Evolutionary conservation across 768 basidiomycete genomes (phyloP).

Genomic region (Tylopilus balloui): DNA sequence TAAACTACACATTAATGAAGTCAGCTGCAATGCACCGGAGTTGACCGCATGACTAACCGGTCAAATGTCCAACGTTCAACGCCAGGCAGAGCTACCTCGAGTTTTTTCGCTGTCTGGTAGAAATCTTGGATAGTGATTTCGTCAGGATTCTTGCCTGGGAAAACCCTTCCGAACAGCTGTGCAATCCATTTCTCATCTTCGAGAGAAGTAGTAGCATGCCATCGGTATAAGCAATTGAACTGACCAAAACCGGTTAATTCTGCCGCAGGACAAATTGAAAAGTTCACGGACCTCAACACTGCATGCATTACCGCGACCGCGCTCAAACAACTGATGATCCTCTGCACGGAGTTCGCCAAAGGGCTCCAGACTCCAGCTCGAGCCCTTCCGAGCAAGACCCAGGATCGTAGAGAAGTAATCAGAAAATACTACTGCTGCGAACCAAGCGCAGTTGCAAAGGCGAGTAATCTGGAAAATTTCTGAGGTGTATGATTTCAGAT

Average conservation of each 20-base stretch:
- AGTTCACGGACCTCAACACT: conserved; percentile 63
- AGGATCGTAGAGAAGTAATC: conserved; percentile 81
- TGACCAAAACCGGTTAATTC: conserved; percentile 23
- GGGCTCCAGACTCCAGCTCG: conserved; percentile 70
- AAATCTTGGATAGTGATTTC: conserved; percentile 48
- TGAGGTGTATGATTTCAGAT: conserved; percentile 24
- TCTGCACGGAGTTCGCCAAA: conserved; percentile 65
- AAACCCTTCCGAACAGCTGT: conserved; percentile 45
- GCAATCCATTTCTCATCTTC: conserved; percentile 70
- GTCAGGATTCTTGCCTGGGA: conserved; percentile 50
- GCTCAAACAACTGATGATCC: conserved; percentile 66
- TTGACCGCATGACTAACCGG: conserved; percentile 34
- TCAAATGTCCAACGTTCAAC: conserved; percentile 65
- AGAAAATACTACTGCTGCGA: conserved; percentile 70
- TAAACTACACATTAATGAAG: conserved; percentile 37
- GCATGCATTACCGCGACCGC: conserved; percentile 77
- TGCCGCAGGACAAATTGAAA: neutral
- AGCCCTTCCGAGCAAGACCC: conserved; percentile 73
- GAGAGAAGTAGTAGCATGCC: conserved; percentile 77
- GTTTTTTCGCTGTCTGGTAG: conserved; percentile 38
- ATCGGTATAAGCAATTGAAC: conserved; percentile 83
- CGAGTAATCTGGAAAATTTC: conserved; percentile 84
- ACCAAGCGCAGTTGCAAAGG: conserved; percentile 78
- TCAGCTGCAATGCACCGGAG: conserved; percentile 1
- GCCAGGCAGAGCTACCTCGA: conserved; percentile 42